Base-by-base conservation (phyloP, 768 basidiomycete species). In the Tubosaeta sp. region DNA sequence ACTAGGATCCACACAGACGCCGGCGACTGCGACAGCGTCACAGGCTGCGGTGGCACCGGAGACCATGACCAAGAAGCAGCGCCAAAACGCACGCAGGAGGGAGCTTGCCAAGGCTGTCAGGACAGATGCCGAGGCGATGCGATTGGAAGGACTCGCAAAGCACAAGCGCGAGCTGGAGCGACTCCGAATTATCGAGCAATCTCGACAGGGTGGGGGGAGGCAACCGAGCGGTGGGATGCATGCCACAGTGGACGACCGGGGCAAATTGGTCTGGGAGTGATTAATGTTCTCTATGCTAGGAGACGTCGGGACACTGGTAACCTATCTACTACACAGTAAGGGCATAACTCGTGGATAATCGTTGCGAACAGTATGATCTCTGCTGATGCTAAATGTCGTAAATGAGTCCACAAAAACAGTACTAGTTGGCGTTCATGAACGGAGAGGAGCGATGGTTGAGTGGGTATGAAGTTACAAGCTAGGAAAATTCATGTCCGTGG, bases 101-200 rank as follows among this genome's bases (percentile, higher is more conserved):
- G 85, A 86, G 42, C 75, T 77, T 0, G 63, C 73, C 50, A 89
- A 88, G 65, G 73, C 76, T 3, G 77, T 71, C 6, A 85, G 81
- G 59, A 78, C 73, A 0, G 81, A 77, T 1, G 72, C 72, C 0
- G 88, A 88, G 63, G 68, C 66, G 7, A 73, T 78, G 42, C 72
- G 83, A 34, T 62, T 78, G 37, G 74, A 76, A 6, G 68, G 66
- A 34, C 72, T 88, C 12, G 81, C 79, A 14, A 70, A 73, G 58
- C 86, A 90, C 65, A 77, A 79, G 58, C 75, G 79, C 39, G 83
- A 83, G 60, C 62, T 82, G 54, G 86, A 88, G 66, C 71, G 67
- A 27, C 73, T 63, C 11, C 72, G 73, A 55, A 81, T 84, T 50
- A 74, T 70, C 31, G 83, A 82, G 55, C 69, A 71, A 43, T 63